These are phyloP conservation scores for Pseudocercospora crystallina DNA, from an alignment of 2,329 filamentous ascomycete genomes.

Conservation along the genomic window DNA sequence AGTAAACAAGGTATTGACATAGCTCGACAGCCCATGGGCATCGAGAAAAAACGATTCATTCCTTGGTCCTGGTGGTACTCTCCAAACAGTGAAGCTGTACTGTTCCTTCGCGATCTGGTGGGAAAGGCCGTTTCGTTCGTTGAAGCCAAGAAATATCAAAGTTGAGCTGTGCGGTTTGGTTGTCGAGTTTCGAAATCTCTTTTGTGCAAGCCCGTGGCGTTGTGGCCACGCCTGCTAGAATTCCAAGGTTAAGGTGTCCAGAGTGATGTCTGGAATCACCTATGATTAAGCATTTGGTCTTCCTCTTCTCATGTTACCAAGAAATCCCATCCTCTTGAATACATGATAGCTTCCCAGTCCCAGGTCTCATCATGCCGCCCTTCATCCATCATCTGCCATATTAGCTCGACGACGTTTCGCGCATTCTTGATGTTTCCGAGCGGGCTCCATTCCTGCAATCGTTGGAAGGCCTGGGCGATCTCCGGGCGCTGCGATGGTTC, in stretches of 20 bases:
- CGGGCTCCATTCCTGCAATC: conserved; percentile 56
- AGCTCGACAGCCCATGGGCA: too few relatives aligned
- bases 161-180: too few relatives aligned
- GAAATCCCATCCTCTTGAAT: conserved; percentile 60
- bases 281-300: too few relatives aligned
- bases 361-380: conserved; percentile 55
- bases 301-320: conserved; percentile 53
- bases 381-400: conserved; percentile 62
- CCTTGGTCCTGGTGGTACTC: too few relatives aligned
- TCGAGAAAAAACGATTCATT: too few relatives aligned
- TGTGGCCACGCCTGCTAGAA: too few relatives aligned
- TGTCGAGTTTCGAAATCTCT: too few relatives aligned
- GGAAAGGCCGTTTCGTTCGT: not conserved
- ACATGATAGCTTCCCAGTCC: conserved; percentile 64
- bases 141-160: too few relatives aligned
- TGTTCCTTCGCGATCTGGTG: not conserved
- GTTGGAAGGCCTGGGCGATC: conserved; percentile 55
- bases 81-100: not conserved
- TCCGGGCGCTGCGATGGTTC: conserved; percentile 55
- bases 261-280: too few relatives aligned
- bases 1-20: too few relatives aligned
- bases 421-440: conserved; percentile 60
- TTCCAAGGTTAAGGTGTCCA: too few relatives aligned
- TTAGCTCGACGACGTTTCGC: conserved; percentile 54
- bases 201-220: too few relatives aligned